Base-by-base conservation (phyloP, 129 eudicot genomes). In the Centrapalus pauciflorus region DNA sequence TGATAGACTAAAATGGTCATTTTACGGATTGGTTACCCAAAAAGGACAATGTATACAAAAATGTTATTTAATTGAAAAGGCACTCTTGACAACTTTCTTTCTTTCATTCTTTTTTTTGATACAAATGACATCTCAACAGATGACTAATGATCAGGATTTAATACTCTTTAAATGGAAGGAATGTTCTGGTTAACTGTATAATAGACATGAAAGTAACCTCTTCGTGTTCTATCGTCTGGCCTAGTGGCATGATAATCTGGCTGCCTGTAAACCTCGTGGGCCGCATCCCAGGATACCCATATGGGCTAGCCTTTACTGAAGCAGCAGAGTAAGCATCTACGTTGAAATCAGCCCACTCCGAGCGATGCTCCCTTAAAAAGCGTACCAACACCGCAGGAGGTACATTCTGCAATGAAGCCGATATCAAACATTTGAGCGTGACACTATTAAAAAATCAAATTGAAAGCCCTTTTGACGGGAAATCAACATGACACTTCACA, bases 241-340 rank as follows among this genome's bases (percentile, higher is more conserved):
- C 96, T 29, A 92, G 79, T 46, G 98, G 98, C 96, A 92, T 86
- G 74, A 92, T 85, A 48, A 92, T 82, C 79, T 92, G 98, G 83
- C 87, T 86, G 43, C 98, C 95, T 1, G 98, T 84, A 58, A 92
- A 88, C 71, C 95, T 79, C 7, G 95, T 77, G 27, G 96, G 83
- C 35, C 95, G 84, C 85, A 80, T 77, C 28, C 95, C 95, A 4
- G 85, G 82, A 80, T 77, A 82, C 48, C 87, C 71, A 74, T 68
- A 92, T 3, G 91, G 60, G 70, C 75, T 69, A 43, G 90, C 71
- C 76, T 86, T 92, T 66, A 92, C 73, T 3, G 95, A 80, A 49
- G 96, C 83, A 61, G 98, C 98, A 4, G 89, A 69, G 73, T 88
- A 92, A 49, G 98, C 95, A 81, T 92, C 98, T 32, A 92, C 87